A percentile compares a stretch with the other conserved stretches of the same genome.
phyloP scores from a whole-genome alignment of 2,329 filamentous ascomycete genomes.

The Hypoxylon sp. region DNA sequence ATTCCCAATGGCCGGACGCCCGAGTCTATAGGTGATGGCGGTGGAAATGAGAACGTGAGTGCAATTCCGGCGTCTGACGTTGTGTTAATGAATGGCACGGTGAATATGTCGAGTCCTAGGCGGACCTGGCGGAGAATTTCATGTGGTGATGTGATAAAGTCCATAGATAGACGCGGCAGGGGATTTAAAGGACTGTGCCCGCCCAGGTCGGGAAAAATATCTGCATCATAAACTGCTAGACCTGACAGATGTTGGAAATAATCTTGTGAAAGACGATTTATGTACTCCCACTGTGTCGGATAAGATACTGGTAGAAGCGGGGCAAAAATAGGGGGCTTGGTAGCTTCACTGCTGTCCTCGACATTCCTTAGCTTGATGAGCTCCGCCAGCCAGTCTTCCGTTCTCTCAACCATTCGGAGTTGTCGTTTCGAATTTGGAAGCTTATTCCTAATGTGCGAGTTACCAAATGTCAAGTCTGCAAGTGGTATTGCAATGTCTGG shows the following conservation, averaged over 20 bases:
- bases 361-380: slow-evolving; percentile 65
- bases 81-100: slow-evolving; percentile 78
- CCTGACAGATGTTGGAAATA: slow-evolving; percentile 70
- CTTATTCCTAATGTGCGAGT: slow-evolving; percentile 43
- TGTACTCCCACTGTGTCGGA: slow-evolving; percentile 82
- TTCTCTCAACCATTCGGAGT: slow-evolving; percentile 87
- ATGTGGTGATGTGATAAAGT: slow-evolving; percentile 73
- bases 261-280: slow-evolving; percentile 77
- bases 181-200: slow-evolving; percentile 65
- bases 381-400: slow-evolving; percentile 82
- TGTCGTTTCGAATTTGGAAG: slow-evolving; percentile 77
- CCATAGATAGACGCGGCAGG: slow-evolving; percentile 81
- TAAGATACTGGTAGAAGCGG: slow-evolving; percentile 81
- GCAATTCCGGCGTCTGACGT: slow-evolving; percentile 89
- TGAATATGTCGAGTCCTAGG: slow-evolving; percentile 84
- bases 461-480: slow-evolving; percentile 76
- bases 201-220: slow-evolving; percentile 75
- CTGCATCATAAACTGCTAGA: slow-evolving; percentile 83
- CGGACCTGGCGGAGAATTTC: slow-evolving; percentile 81
- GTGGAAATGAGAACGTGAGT: slow-evolving; percentile 81
- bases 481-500: slow-evolving; percentile 86
- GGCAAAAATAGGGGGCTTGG: slow-evolving; percentile 66
- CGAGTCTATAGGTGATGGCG: slow-evolving; percentile 48
- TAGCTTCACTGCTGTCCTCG: slow-evolving; percentile 49
- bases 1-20: slow-evolving; percentile 71